Base-by-base conservation (phyloP, 306 rosid genomes). In the Prunus mume region DNA sequence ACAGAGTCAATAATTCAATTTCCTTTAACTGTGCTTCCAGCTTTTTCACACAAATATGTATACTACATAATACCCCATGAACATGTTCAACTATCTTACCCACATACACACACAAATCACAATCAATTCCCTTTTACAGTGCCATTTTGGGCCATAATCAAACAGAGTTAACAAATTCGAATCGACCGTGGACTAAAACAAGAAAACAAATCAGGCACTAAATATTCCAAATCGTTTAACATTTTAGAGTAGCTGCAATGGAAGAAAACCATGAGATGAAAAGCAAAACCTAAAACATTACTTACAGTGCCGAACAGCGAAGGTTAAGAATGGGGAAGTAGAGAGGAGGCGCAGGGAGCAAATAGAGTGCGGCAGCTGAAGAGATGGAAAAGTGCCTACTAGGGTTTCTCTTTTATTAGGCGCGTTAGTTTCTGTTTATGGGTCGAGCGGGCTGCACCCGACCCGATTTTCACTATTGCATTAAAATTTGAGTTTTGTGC, bases 361-460 rank as follows among this genome's bases (percentile, higher is more conserved):
- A 41, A 67, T 13, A 6, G 71, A 41, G 19, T 45, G 71, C 54
- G 54, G 72, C 72, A 68, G 72, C 72, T 45, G 19, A 20, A 68
- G 18, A 5, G 12, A n/a, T 67, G 19, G 15, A 5, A 45, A 7
- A 11, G 10, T 6, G 9, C 17, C 0, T 20, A 3, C 52, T 68
- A 68, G 72, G 72, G 72, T 68, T 68, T 68, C 72, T 68, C 28
- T 49, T 34, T 34, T 68, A 13, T 43, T 43, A 43, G 3, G 12
- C 11, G 55, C 52, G 6, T 27, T 45, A 38, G 11, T 14, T 20
- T 10, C 10, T n/a, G 19, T 19, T 4, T 12, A 38, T 45, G 65
- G 34, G 34, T 43, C 15, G 20, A 20, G 18, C 13, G 56, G 72
- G 71, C 34, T 25, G 51, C 56, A 20, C 71, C 71, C 71, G 52